These are phyloP conservation scores for Globisporangium abappressorium DNA, from an alignment of 352 stramenopile species.

Conservation along the genomic window DNA sequence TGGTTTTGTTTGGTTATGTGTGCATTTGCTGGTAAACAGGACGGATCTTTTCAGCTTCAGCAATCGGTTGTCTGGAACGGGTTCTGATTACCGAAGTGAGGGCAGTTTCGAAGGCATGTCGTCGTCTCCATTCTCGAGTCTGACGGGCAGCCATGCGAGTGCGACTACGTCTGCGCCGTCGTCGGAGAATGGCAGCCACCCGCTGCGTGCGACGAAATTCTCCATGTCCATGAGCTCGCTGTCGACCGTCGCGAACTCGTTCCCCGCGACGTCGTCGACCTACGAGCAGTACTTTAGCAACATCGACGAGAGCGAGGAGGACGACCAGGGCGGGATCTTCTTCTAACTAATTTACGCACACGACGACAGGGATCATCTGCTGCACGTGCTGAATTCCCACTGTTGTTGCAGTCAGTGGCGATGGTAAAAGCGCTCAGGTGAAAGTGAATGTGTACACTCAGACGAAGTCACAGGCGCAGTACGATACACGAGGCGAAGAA, in stretches of 20 bases:
- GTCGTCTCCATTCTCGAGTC: slow-evolving; percentile 34
- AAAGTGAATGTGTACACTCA: not conserved
- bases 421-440: not conserved
- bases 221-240: slow-evolving; percentile 88
- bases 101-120: slow-evolving; percentile 42
- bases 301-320: slow-evolving; percentile 79
- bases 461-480: not conserved
- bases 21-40: slow-evolving; percentile 12
- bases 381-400: not conserved
- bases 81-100: slow-evolving; percentile 45
- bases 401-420: not conserved
- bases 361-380: slow-evolving; percentile 6
- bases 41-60: slow-evolving; percentile 29
- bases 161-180: slow-evolving; percentile 23
- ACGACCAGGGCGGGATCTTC: slow-evolving; percentile 84
- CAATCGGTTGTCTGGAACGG: slow-evolving; percentile 19
- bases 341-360: slow-evolving; percentile 56
- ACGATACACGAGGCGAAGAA: not conserved
- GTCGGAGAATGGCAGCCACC: slow-evolving; percentile 21
- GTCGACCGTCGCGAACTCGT: slow-evolving; percentile 51
- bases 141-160: slow-evolving; percentile 8
- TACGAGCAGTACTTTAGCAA: slow-evolving; percentile 89
- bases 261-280: slow-evolving; percentile 68
- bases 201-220: slow-evolving; percentile 41
- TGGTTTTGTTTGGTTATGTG: not conserved